phyloP scores from a whole-genome alignment of 139 green algal species.

The Picochlorum sp. region DNA sequence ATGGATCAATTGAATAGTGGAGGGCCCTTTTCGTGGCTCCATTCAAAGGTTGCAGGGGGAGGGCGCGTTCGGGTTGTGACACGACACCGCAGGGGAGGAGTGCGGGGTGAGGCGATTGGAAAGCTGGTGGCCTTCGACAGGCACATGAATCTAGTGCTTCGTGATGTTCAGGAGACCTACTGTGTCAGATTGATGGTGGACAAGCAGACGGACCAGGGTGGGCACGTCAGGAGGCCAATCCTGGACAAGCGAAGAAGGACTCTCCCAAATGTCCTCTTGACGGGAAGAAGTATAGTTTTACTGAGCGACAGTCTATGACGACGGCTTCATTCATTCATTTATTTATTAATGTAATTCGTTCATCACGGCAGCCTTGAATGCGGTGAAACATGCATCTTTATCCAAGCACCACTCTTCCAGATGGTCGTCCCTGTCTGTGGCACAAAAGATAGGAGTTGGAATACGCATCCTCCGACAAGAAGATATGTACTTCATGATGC shows the following conservation, averaged over 20 bases:
- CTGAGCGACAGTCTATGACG: constrained; percentile 17
- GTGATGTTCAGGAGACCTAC: constrained; percentile 63
- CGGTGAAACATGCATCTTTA: no score
- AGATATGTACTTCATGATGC: constrained; percentile 1
- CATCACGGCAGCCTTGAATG: no score
- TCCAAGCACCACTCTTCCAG: no score
- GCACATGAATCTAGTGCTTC: constrained; percentile 64
- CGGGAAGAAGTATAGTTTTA: constrained; percentile 54
- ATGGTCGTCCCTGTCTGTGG: neutral
- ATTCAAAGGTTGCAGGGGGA: constrained; percentile 9
- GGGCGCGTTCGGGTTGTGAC: constrained; percentile 52
- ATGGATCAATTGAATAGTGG: constrained; percentile 9
- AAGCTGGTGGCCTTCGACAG: constrained; percentile 55
- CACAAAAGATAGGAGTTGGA: neutral
- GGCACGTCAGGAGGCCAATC: constrained; percentile 27
- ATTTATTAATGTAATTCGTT: neutral
- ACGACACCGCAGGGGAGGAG: constrained; percentile 42
- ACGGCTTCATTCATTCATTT: neutral
- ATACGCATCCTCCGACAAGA: neutral
- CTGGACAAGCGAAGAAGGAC: constrained; percentile 48
- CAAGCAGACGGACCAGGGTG: constrained; percentile 4
- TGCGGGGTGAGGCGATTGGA: constrained; percentile 45
- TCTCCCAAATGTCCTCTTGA: constrained; percentile 56
- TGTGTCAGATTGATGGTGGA: constrained; percentile 44
- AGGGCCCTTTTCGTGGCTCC: constrained; percentile 41